These are phyloP conservation scores for Syzygium grande DNA, from an alignment of 345 rosid genomes.

Conservation along the genomic window DNA sequence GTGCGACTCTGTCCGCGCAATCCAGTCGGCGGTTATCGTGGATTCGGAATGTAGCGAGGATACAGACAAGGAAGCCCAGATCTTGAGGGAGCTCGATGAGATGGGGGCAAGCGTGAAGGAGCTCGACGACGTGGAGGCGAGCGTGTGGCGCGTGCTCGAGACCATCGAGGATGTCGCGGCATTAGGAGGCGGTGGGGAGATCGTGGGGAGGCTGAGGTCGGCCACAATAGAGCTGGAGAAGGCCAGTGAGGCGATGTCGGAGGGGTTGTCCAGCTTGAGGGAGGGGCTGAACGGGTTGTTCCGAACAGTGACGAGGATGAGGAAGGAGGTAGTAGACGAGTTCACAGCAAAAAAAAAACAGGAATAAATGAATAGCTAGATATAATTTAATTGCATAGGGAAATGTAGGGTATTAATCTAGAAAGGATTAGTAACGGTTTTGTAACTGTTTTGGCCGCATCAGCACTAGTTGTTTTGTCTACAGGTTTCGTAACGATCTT, in stretches of 20 bases:
- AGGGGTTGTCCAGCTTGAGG: not conserved
- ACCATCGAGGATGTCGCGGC: not conserved
- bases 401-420: too few relatives aligned
- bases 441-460: too few relatives aligned
- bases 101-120: not conserved
- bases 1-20: not conserved
- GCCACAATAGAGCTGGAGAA: not conserved
- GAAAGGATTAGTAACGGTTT: too few relatives aligned
- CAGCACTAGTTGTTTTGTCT: too few relatives aligned
- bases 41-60: too few relatives aligned
- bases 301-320: not conserved
- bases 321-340: not conserved
- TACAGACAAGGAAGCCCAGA: not conserved
- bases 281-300: not conserved
- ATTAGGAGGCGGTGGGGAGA: not conserved
- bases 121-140: not conserved
- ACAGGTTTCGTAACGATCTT: too few relatives aligned
- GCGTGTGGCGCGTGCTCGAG: not conserved
- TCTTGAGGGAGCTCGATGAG: not conserved
- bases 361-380: not conserved
- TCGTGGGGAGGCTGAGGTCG: not conserved
- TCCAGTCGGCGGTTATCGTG: not conserved
- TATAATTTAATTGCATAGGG: too few relatives aligned
- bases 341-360: not conserved
- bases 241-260: not conserved